Conservation (phyloP, 805 yeast genomes). For the Tetrapisispora taiwanensis region DNA sequence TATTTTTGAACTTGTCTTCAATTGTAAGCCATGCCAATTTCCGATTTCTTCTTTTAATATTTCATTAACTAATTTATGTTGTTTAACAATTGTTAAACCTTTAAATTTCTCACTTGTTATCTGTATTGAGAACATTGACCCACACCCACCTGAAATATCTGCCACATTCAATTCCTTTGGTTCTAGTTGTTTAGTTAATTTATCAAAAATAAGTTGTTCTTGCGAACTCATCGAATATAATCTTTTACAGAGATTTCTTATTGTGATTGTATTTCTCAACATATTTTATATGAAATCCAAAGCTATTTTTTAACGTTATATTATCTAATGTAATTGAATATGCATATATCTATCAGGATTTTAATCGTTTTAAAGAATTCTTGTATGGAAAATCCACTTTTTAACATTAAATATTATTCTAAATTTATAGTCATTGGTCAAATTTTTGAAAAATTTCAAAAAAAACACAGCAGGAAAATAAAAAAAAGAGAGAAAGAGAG, state of each 20-base stretch:
- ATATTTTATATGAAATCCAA: too few species aligned
- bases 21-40: constrained; percentile 91
- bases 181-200: constrained; percentile 42
- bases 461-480: too few species aligned
- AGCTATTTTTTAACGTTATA: too few species aligned
- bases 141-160: constrained; percentile 94
- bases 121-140: constrained; percentile 90
- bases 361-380: too few species aligned
- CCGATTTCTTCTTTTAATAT: constrained; percentile 73
- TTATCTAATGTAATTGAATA: too few species aligned
- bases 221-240: constrained; percentile 14
- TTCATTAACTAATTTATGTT: constrained; percentile 81
- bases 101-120: constrained; percentile 66
- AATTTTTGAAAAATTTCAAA: too few species aligned
- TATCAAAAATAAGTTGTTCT: constrained; percentile 53
- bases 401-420: too few species aligned
- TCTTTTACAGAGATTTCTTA: background rate
- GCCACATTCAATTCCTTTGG: constrained; percentile 59
- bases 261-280: background rate
- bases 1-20: constrained; percentile 40
- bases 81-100: constrained; percentile 78
- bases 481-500: too few species aligned
- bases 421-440: too few species aligned
- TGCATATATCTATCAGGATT: too few species aligned
- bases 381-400: too few species aligned